Evolutionary conservation across 139 green algal genomes (phyloP), one percentile per base, ranked within the genome.

Genomic region (Closterium sp.): DNA sequence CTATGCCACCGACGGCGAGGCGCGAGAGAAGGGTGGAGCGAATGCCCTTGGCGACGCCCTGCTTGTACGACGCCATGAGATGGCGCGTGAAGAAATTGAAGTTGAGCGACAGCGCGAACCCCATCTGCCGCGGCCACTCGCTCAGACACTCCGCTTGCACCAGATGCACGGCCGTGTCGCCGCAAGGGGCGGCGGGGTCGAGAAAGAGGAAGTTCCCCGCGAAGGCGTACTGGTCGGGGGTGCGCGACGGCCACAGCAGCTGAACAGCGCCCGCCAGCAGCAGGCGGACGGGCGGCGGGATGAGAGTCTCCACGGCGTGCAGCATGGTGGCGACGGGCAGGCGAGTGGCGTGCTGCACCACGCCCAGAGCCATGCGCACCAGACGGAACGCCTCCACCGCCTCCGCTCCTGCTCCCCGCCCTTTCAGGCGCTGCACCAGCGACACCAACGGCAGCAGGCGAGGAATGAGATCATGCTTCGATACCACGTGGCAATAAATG

Each of bases 401-500:
- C 28, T 92, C 84, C 8, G 66, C 23, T 69, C 12, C 43, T 10
- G 89, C 83, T 33, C 86, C 89, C 31, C 55, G n/a, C 21, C 88
- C 35, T 28, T 36, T 36, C 28, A 91, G 8, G 35, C 88, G 25
- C 28, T 92, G 69, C 21, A 35, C 89, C 19, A 88, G 69, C 23
- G 35, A 87, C 9, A 93, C 64, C 12, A 93, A n/a, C 10, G 90
- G 90, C 16, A 93, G n/a, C 10, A 93, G 90, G 33, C 64, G 38
- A n/a, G 90, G 90, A 8, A 93, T 86, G 31, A 90, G 35, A 33
- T 93, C 90, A 33, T 86, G 33, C n/a, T 90, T 93, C 31, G 90
- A 90, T 34, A 93, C 34, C 64, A 93, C 76, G 34, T 93, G 90
- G 34, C 69, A 85, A 35, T 87, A 93, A 7, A 86, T 25, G 28